phyloP scores from a whole-genome alignment of 345 rosid genomes.

The Alliaria petiolata region DNA sequence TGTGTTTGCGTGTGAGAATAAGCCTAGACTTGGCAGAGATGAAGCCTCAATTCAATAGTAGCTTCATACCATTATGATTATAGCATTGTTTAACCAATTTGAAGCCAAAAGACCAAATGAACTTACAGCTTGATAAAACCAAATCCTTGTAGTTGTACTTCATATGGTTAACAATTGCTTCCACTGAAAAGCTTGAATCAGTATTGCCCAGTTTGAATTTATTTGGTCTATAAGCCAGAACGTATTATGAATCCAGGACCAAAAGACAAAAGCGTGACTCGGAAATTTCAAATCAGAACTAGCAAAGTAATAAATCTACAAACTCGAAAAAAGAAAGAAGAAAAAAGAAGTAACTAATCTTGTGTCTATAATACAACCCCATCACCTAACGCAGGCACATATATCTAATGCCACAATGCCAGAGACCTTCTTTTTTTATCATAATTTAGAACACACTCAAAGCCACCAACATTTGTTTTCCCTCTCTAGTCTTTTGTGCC shows the following conservation, averaged over 20 bases:
- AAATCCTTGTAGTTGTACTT: neutral
- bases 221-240: neutral
- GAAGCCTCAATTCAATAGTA: no score
- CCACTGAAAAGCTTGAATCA: neutral
- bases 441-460: neutral
- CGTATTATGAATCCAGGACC: no score
- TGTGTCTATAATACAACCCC: slow-evolving; percentile 9
- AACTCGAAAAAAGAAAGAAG: neutral
- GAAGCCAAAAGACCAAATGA: neutral
- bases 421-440: neutral
- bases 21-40: no score
- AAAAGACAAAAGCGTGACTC: neutral
- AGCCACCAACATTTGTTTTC: neutral
- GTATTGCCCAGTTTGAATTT: neutral
- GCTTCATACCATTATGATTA: no score
- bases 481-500: neutral
- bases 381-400: neutral
- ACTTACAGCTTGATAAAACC: neutral
- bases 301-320: slow-evolving; percentile 13
- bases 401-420: slow-evolving; percentile 1
- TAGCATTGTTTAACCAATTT: neutral
- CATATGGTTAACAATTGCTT: neutral
- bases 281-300: neutral
- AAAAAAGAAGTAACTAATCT: neutral
- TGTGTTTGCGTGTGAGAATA: no score